Conservation (phyloP, 2,329 filamentous ascomycete genomes). For the Penicillium fuscoglaucum region DNA sequence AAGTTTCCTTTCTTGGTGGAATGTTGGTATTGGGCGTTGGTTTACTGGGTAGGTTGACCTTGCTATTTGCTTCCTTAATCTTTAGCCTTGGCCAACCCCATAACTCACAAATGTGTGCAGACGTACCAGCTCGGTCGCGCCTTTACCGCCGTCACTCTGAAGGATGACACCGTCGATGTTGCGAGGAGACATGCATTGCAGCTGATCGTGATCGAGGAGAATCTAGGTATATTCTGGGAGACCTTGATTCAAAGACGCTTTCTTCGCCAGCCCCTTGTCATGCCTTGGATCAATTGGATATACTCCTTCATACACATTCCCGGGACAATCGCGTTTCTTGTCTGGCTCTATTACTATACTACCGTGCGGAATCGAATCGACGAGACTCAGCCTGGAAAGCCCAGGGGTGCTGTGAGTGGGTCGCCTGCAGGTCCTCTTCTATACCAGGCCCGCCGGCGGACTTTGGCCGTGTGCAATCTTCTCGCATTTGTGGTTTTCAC, state of each 20-base stretch:
- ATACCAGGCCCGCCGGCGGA: slow-evolving; percentile 57
- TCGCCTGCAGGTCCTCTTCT: slow-evolving; percentile 52
- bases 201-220: slow-evolving; percentile 66
- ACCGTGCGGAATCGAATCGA: slow-evolving; percentile 58
- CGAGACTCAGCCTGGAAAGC: slow-evolving; percentile 42
- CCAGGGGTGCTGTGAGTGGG: slow-evolving; percentile 37
- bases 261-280: slow-evolving; percentile 54
- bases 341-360: slow-evolving; percentile 69
- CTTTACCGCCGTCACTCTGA: slow-evolving; percentile 67
- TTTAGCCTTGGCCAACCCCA: neutral
- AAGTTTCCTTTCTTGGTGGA: slow-evolving; percentile 72
- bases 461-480: slow-evolving; percentile 60
- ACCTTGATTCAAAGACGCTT: slow-evolving; percentile 61
- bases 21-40: slow-evolving; percentile 74
- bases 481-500: slow-evolving; percentile 62
- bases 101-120: slow-evolving; percentile 42
- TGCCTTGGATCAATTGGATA: slow-evolving; percentile 69
- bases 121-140: slow-evolving; percentile 74
- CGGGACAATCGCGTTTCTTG: slow-evolving; percentile 69
- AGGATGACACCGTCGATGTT: slow-evolving; percentile 66
- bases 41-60: slow-evolving; percentile 68
- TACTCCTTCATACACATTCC: slow-evolving; percentile 80
- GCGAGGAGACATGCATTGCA: slow-evolving; percentile 68
- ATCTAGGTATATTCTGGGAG: slow-evolving; percentile 65
- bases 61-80: neutral